These are phyloP conservation scores for Botrytis hyacinthi DNA, from an alignment of 2,329 filamentous ascomycete species.

Conservation along the genomic window DNA sequence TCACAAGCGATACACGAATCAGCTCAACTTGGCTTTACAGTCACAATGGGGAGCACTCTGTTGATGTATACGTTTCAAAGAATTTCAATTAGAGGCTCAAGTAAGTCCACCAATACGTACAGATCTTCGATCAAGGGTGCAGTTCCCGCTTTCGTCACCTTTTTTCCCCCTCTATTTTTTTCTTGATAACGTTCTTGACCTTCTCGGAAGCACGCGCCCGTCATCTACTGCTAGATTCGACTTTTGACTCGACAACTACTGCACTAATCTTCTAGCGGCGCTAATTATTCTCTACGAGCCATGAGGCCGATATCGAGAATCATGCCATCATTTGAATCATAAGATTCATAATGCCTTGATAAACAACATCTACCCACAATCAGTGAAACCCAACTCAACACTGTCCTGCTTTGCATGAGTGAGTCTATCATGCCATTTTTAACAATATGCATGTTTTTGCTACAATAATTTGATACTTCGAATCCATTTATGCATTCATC, in stretches of 20 bases:
- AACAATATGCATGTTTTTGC: neutral
- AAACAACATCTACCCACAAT: too few relatives aligned
- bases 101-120: neutral
- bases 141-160: too few relatives aligned
- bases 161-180: neutral
- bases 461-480: neutral
- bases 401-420: too few relatives aligned
- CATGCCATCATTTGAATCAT: too few relatives aligned
- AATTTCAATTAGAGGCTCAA: neutral
- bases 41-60: neutral
- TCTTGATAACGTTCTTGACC: neutral
- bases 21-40: neutral
- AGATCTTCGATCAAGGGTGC: too few relatives aligned
- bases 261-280: too few relatives aligned
- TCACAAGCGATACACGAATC: neutral
- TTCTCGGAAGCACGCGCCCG: neutral
- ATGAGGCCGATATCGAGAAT: too few relatives aligned
- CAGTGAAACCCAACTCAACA: too few relatives aligned
- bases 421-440: too few relatives aligned
- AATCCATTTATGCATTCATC: too few relatives aligned
- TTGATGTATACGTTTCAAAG: neutral
- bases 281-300: too few relatives aligned
- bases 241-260: neutral
- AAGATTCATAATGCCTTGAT: too few relatives aligned
- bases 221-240: neutral